Evolutionary conservation across 2,329 filamentous ascomycete species (phyloP), one percentile per base, ranked within the genome.

Genomic region (Pseudogymnoascus sp.): DNA sequence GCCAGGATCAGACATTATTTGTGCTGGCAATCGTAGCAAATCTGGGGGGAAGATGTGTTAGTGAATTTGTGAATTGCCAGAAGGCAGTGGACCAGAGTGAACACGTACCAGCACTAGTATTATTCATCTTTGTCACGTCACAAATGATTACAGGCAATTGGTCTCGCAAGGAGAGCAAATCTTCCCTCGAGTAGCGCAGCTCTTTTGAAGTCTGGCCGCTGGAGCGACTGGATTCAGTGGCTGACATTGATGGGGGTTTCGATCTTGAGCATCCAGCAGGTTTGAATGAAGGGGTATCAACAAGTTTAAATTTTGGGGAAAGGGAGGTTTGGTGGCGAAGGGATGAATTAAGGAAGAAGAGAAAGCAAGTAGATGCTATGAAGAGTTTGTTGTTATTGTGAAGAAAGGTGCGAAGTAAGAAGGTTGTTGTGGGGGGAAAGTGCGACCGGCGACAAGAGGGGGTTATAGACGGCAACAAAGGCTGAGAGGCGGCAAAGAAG

Each of bases 81-180:
- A n/a, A n/a, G 59, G 33, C 19, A 36, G n/a, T 26, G 4, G 33
- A 26, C 8, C 6, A 23, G 19, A 11, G 10, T 38, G 19, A 61
- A 40, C 23, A 42, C 33, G 11, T 36, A 61, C 59, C 59, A 61
- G 33, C 36, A 38, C 13, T 42, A 8, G 33, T 31, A 36, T 61
- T 36, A 23, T 61, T 61, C 19, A 61, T 40, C 33, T 40, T 61
- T 36, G 33, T 61, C 2, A 61, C 59, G 59, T 61, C 33, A 33
- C 59, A 61, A 42, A 61, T 38, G 59, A 61, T 61, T 42, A 61
- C 59, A 61, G 33, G 36, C 4, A 61, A 61, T 57, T 57, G 47
- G 26, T 57, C 47, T 57, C 47, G 47, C 47, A 57, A 57, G 47
- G 13, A 17, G 47, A 57, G 47, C 47, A 57, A 57, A 57, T 19